Base-by-base conservation (phyloP, 768 basidiomycete genomes). In the Podaxis rugospora region DNA sequence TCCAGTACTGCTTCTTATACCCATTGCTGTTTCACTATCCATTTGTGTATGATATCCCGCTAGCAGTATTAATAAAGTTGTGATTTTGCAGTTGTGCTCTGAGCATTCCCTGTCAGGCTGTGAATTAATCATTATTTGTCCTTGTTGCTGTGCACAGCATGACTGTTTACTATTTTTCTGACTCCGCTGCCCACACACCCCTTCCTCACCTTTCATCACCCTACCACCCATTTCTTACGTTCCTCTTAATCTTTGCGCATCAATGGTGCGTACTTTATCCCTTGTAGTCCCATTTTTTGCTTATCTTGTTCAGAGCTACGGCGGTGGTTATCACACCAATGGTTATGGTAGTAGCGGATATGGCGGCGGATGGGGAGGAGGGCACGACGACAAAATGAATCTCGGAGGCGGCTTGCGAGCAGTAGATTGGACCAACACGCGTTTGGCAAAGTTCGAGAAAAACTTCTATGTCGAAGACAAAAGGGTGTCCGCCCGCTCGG, bases 401-500 rank as follows among this genome's bases (percentile, higher is more conserved):
- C 83, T 98, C 16, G 95, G 96, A 37, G 86, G 89, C 42, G 84
- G 90, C 50, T 82, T 98, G 56, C 86, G 87, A 63, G 80, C 80
- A 55, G 87, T 97, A 59, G 93, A 98, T 76, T 99, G 97, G 97
- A 72, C 78, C 56, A 74, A 74, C 44, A 79, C 85, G 50, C 86
- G 86, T 62, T 77, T 97, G 59, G 82, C 87, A 68, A 88, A 83
- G 66, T 98, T 99, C 66, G 96, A 98, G 76, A 99, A 98, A 80
- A 98, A 98, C 80, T 99, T 96, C 66, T 96, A 96, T 67, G 79
- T 88, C 50, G 95, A 99, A 73, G 93, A 98, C 74, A 88, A 90
- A 69, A 84, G 87, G 28, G 92, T 98, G 47, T 74, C 86, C 18
- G 77, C 82, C 35, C 88, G 89, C 64, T 85, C 80, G 56, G 94